Percentiles rank a stretch among this genome's conserved stretches.
These are phyloP conservation scores for Dactylellina haptotyla DNA, from an alignment of 2,329 filamentous ascomycete species.

Conservation along the genomic window DNA sequence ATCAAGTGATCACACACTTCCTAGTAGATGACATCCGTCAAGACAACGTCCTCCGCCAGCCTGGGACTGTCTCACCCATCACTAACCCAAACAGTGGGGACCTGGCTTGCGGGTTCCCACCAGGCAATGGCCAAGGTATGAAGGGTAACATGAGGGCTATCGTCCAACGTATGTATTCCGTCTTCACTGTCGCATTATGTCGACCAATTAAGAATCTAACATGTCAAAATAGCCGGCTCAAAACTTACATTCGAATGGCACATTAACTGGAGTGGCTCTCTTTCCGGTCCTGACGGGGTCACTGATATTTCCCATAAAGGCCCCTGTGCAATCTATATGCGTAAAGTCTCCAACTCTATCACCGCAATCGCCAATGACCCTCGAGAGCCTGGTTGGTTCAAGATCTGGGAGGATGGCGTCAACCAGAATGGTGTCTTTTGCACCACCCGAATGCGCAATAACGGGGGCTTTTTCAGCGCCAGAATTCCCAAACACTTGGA, in stretches of 20 bases:
- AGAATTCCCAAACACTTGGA: conserved; percentile 36
- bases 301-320: conserved; percentile 41
- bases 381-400: conserved; percentile 33
- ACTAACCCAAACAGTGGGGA: conserved; percentile 3
- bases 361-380: conserved; percentile 23
- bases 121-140: conserved; percentile 19
- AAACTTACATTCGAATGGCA: conserved; percentile 50
- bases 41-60: conserved; percentile 36
- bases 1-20: conserved; percentile 37
- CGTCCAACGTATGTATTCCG: conserved; percentile 20
- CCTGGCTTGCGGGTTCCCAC: conserved; percentile 31
- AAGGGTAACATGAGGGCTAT: conserved; percentile 12
- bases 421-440: conserved; percentile 35
- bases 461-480: conserved; percentile 31
- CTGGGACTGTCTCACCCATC: conserved; percentile 38
- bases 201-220: neutral
- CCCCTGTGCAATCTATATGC: conserved; percentile 48
- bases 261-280: conserved; percentile 28
- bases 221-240: conserved; percentile 21
- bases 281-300: conserved; percentile 34
- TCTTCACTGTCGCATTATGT: neutral
- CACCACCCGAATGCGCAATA: conserved; percentile 32
- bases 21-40: conserved; percentile 29
- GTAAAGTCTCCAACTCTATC: conserved; percentile 22
- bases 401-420: conserved; percentile 45